Percentiles rank a stretch among this genome's conserved stretches.
phyloP scores from a whole-genome alignment of 495 filamentous ascomycete genomes.

The Lophium mytilinum region DNA sequence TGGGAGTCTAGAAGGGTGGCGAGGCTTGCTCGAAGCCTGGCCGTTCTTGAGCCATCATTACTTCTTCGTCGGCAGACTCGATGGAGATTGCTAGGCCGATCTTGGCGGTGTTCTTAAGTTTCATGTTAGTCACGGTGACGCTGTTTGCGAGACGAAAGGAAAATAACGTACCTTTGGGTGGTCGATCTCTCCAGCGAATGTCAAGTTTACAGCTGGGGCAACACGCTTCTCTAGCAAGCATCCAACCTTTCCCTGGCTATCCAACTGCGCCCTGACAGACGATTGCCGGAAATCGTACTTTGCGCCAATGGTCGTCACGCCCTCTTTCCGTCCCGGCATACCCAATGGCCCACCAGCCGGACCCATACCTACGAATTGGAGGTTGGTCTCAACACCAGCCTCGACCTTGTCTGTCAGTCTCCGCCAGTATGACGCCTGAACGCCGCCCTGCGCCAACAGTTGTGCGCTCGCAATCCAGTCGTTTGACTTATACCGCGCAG shows the following conservation, averaged over 20 bases:
- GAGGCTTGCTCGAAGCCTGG: slow-evolving; percentile 27
- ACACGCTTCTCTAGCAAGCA: slow-evolving; percentile 93
- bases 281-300: slow-evolving; percentile 98
- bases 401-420: slow-evolving; percentile 91
- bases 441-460: slow-evolving; percentile 69
- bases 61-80: slow-evolving; percentile 78
- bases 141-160: not conserved
- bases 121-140: not conserved
- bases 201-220: slow-evolving; percentile 78
- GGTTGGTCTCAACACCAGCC: slow-evolving; percentile 89
- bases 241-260: slow-evolving; percentile 86
- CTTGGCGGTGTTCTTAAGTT: slow-evolving; percentile 78
- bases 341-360: slow-evolving; percentile 38
- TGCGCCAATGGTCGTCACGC: slow-evolving; percentile 80
- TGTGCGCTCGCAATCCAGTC: slow-evolving; percentile 90
- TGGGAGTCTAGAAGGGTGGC: slow-evolving; percentile 30
- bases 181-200: slow-evolving; percentile 95
- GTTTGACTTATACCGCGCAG: slow-evolving; percentile 74
- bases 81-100: slow-evolving; percentile 90
- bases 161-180: slow-evolving; percentile 74
- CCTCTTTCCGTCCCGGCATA: slow-evolving; percentile 63
- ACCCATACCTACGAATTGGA: slow-evolving; percentile 65
- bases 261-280: slow-evolving; percentile 89
- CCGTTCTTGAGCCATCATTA: slow-evolving; percentile 86
- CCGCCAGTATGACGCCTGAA: slow-evolving; percentile 93